Conservation (phyloP, 1,284 basidiomycete genomes). For the Irpex lacteus region DNA sequence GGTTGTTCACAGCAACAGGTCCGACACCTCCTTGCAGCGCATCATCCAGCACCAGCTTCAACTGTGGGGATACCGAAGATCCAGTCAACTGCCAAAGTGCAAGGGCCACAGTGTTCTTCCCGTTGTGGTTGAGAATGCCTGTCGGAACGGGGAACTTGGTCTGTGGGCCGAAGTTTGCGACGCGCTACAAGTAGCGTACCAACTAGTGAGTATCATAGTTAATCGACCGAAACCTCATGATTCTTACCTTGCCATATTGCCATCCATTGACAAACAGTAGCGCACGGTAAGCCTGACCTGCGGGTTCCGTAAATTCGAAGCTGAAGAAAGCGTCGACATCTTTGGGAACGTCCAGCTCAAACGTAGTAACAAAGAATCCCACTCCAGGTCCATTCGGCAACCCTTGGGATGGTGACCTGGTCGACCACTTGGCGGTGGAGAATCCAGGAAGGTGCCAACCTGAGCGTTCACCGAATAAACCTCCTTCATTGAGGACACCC, state of each 20-base stretch:
- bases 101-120: slow-evolving; percentile 69
- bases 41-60: slow-evolving; percentile 55
- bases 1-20: slow-evolving; percentile 54
- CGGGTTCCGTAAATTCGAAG: slow-evolving; percentile 49
- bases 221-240: not conserved
- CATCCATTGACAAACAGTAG: slow-evolving; percentile 81
- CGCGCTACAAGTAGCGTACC: slow-evolving; percentile 26
- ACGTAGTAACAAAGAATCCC: slow-evolving; percentile 77
- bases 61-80: slow-evolving; percentile 44
- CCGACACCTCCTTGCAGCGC: slow-evolving; percentile 67
- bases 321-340: slow-evolving; percentile 64
- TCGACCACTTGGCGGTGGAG: slow-evolving; percentile 57
- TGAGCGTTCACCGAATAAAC: slow-evolving; percentile 71
- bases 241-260: slow-evolving; percentile 78
- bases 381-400: slow-evolving; percentile 63
- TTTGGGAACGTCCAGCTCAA: slow-evolving; percentile 56
- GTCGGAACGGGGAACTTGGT: slow-evolving; percentile 75
- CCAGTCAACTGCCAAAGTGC: slow-evolving; percentile 67
- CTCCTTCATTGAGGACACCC: slow-evolving; percentile 77
- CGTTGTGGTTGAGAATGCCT: slow-evolving; percentile 70
- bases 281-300: slow-evolving; percentile 60
- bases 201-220: not conserved
- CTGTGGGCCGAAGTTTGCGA: slow-evolving; percentile 52
- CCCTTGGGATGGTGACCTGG: slow-evolving; percentile 51
- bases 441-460: slow-evolving; percentile 84